These are phyloP conservation scores for Coemansia aciculifera DNA, from an alignment of 192 early-diverging fungal species.

Conservation along the genomic window DNA sequence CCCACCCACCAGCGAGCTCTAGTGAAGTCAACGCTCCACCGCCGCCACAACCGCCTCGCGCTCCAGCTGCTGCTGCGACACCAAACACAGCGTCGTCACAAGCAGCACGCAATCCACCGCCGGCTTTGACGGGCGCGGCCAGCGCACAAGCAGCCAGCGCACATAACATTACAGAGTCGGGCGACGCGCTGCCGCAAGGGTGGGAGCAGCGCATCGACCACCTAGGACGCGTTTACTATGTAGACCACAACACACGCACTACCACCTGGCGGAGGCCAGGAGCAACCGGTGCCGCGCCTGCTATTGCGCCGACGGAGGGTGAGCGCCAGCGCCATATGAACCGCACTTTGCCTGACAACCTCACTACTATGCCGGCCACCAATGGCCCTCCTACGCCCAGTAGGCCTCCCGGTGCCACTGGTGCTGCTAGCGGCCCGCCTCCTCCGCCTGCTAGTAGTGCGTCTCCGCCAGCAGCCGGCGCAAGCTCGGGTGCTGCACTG, in stretches of 20 bases:
- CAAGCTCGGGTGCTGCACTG: slow-evolving; percentile 38
- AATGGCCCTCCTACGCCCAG: neutral
- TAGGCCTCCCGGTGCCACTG: slow-evolving; percentile 12
- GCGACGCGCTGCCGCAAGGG: slow-evolving; percentile 57
- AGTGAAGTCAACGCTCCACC: slow-evolving; percentile 18
- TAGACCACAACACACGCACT: slow-evolving; percentile 94
- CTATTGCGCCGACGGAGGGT: slow-evolving; percentile 60
- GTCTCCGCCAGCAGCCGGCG: slow-evolving; percentile 19
- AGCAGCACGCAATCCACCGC: slow-evolving; percentile 3
- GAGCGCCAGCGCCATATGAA: slow-evolving; percentile 82
- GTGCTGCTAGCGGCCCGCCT: slow-evolving; percentile 12
- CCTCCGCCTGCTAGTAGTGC: slow-evolving; percentile 2
- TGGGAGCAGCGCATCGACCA: slow-evolving; percentile 98
- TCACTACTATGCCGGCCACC: neutral
- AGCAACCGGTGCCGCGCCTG: slow-evolving; percentile 16
- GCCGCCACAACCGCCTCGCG: slow-evolving; percentile 27
- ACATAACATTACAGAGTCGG: slow-evolving; percentile 26
- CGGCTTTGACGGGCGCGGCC: neutral
- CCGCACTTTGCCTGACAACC: slow-evolving; percentile 75
- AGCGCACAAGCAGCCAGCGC: slow-evolving; percentile 8
- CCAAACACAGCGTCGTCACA: neutral
- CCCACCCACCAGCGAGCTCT: slow-evolving; percentile 13
- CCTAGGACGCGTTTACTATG: slow-evolving; percentile 92
- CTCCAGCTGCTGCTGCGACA: slow-evolving; percentile 10
- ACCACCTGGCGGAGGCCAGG: slow-evolving; percentile 85